Evolutionary conservation across 495 filamentous ascomycete genomes (phyloP).

Genomic region (Cairneyella variabilis): DNA sequence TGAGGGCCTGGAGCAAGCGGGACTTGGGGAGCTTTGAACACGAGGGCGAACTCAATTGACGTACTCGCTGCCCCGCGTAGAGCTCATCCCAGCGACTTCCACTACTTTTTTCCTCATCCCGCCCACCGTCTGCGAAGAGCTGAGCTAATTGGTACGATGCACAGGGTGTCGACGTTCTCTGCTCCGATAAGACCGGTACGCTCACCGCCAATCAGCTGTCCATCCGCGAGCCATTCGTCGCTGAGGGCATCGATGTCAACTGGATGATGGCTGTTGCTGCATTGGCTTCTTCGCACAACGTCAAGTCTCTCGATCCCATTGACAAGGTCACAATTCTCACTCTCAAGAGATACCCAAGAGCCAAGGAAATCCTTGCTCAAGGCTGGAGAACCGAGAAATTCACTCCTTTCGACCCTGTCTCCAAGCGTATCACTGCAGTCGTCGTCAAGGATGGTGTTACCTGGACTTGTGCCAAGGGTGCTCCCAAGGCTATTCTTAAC

Average conservation of each 20-base stretch:
- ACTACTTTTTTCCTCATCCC: background rate
- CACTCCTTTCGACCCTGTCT: constrained; percentile 75
- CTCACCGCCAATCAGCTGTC: constrained; percentile 72
- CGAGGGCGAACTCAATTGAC: too few relatives aligned
- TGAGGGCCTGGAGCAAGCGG: too few relatives aligned
- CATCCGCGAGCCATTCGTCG: constrained; percentile 72
- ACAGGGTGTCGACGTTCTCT: constrained; percentile 66
- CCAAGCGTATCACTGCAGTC: constrained; percentile 70
- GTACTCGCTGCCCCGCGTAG: too few relatives aligned
- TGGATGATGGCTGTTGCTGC: constrained; percentile 79
- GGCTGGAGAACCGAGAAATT: constrained; percentile 74
- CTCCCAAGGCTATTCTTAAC: constrained; percentile 68
- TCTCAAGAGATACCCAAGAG: constrained; percentile 68
- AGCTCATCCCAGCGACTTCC: too few relatives aligned
- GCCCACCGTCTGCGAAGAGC: background rate
- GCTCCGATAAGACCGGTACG: constrained; percentile 67
- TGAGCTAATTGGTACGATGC: constrained; percentile 5
- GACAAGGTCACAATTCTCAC: constrained; percentile 75
- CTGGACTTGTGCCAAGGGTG: constrained; percentile 69
- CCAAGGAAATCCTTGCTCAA: constrained; percentile 50
- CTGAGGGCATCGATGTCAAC: constrained; percentile 71
- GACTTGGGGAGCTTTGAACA: too few relatives aligned
- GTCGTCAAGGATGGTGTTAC: constrained; percentile 63
- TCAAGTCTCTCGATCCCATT: constrained; percentile 73
- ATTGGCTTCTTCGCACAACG: constrained; percentile 71